Conservation (phyloP, 2,329 filamentous ascomycete genomes). For the Apiospora koreana region DNA sequence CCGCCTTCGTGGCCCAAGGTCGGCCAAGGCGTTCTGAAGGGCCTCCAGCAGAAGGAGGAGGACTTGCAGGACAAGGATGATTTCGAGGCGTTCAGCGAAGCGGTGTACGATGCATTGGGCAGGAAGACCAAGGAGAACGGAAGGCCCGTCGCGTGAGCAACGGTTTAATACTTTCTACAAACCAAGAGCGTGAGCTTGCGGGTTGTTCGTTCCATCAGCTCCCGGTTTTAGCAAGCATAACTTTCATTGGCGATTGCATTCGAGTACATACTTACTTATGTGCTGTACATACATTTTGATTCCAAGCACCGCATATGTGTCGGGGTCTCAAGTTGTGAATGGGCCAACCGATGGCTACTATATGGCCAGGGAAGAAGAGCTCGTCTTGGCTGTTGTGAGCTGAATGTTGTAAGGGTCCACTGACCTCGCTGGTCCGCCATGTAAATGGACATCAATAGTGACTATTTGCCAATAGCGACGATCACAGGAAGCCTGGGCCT, state of each 20-base stretch:
- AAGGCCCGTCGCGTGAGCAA: slow-evolving; percentile 20
- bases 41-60: slow-evolving; percentile 28
- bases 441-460: background rate
- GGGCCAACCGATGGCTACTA: background rate
- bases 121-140: slow-evolving; percentile 33
- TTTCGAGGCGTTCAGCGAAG: slow-evolving; percentile 36
- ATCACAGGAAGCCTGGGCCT: background rate
- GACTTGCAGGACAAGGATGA: slow-evolving; percentile 34
- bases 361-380: no score
- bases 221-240: background rate
- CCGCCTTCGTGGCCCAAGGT: slow-evolving; percentile 33
- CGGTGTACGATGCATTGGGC: slow-evolving; percentile 33
- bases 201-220: background rate
- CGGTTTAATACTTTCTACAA: background rate
- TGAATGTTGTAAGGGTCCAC: no score
- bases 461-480: background rate
- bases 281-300: background rate
- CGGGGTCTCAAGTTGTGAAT: no score
- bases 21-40: slow-evolving; percentile 30
- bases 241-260: background rate
- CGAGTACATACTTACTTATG: background rate
- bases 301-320: background rate
- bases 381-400: no score
- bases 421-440: no score
- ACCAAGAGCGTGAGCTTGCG: background rate